Conservation (phyloP, 2,329 filamentous ascomycete genomes). For the Akanthomyces uredinophilus region DNA sequence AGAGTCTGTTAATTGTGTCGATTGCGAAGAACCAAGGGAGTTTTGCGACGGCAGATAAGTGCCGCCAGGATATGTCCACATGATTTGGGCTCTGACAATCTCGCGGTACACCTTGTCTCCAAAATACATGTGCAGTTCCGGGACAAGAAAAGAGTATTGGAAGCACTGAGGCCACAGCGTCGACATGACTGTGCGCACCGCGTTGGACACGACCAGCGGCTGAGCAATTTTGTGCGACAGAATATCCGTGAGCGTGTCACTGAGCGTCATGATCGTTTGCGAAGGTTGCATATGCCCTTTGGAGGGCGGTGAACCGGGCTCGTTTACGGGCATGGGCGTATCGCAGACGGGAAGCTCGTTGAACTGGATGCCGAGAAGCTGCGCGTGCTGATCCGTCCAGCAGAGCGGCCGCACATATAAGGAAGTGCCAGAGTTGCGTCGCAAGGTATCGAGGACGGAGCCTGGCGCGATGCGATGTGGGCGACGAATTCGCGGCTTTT, state of each 20-base stretch:
- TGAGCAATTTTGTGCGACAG: constrained; percentile 30
- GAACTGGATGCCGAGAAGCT: constrained; percentile 45
- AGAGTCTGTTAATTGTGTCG: constrained; percentile 31
- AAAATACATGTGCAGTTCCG: constrained; percentile 47
- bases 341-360: constrained; percentile 36
- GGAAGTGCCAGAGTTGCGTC: constrained; percentile 40
- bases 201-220: constrained; percentile 33
- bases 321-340: constrained; percentile 34
- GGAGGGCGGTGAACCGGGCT: constrained; percentile 31
- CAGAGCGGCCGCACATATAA: constrained; percentile 50
- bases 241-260: constrained; percentile 39
- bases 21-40: constrained; percentile 31
- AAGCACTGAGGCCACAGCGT: constrained; percentile 40
- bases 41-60: constrained; percentile 22
- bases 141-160: constrained; percentile 23
- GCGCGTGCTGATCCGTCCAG: constrained; percentile 50
- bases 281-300: constrained; percentile 36
- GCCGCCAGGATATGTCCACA: constrained; percentile 40
- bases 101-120: constrained; percentile 40
- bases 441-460: constrained; percentile 49
- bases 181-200: constrained; percentile 40
- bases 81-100: constrained; percentile 42
- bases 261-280: constrained; percentile 37
- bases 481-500: constrained; percentile 11
- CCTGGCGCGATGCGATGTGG: constrained; percentile 34